Conservation (phyloP, 2,329 filamentous ascomycete genomes). For the Stemphylium lycopersici region DNA sequence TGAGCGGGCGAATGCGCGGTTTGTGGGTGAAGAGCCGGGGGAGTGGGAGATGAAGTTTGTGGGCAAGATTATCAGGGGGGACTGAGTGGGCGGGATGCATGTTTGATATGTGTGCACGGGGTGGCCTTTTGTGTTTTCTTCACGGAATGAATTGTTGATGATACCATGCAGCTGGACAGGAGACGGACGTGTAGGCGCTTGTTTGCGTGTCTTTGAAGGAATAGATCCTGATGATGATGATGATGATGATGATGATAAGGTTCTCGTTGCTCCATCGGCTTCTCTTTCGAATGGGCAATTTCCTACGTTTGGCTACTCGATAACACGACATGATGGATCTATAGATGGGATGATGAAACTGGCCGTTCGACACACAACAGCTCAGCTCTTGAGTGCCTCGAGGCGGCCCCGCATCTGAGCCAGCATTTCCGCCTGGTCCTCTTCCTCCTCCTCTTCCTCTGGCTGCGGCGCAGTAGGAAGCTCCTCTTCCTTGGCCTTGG, state of each 20-base stretch:
- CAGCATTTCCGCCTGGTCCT: constrained; percentile 87
- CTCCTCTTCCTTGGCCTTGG: constrained; percentile 61
- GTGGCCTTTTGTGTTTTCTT: background rate
- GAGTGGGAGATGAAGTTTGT: constrained; percentile 49
- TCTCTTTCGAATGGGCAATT: background rate
- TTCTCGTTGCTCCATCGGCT: background rate
- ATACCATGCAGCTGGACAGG: background rate
- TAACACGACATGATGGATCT: background rate
- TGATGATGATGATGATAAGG: background rate
- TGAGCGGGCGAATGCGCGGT: constrained; percentile 38
- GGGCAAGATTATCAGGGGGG: constrained; percentile 43
- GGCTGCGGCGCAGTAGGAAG: constrained; percentile 59
- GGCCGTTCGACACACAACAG: background rate
- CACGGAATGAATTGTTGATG: background rate
- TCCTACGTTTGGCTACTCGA: background rate
- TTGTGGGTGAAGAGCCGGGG: constrained; percentile 36
- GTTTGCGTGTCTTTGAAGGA: background rate
- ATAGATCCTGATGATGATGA: background rate
- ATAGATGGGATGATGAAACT: background rate
- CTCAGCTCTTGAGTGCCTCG: constrained; percentile 86
- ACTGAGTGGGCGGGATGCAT: constrained; percentile 4
- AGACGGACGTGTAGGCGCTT: background rate
- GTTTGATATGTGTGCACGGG: no score
- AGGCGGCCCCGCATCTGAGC: constrained; percentile 92
- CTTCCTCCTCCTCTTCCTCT: constrained; percentile 75